Base-by-base conservation (phyloP, 768 basidiomycete species). In the Termitomyces sp. region DNA sequence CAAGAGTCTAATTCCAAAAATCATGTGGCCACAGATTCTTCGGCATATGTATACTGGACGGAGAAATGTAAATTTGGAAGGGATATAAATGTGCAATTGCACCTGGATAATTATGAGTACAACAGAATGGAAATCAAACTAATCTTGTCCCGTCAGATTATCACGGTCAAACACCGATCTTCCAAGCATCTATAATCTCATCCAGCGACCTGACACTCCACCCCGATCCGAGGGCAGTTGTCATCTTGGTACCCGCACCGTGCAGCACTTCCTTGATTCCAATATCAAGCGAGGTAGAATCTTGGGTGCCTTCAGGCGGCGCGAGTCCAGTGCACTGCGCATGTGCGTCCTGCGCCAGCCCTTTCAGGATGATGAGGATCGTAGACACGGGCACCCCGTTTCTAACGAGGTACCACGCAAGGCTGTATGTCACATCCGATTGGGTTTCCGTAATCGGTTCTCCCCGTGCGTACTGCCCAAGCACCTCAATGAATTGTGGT, bases 251-350 rank as follows among this genome's bases (percentile, higher is more conserved):
- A 1, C 95, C 95, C 0, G 94, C 89, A 0, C 85, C 82, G 64
- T 93, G 89, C 58, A 97, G 67, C 9, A 97, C 92, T 65, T 95
- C 89, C 63, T 84, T 86, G 59, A 98, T 93, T 9, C 78, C 80
- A 55, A 71, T 50, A 58, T 78, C 78, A 44, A 82, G 64, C 8
- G 64, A 61, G 17, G 53, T 60, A 17, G 64, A 62, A 60, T 80
- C 70, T 10, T 58, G 60, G 0, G 79, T 83, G 0, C 85, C 86
- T 7, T 78, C 78, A 0, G 86, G 84, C 1, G 76, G 73, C 7
- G 80, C 70, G 3, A 67, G 67, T 9, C 71, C 73, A 14, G 78
- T 60, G 62, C 85, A 86, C 44, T 86, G 82, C 37, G 69, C 60
- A 62, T 85, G 81, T 2, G 87, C 86, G 47, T 86, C 82, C 14